Conservation (phyloP, 345 rosid genomes). For the Jatropha curcas region DNA sequence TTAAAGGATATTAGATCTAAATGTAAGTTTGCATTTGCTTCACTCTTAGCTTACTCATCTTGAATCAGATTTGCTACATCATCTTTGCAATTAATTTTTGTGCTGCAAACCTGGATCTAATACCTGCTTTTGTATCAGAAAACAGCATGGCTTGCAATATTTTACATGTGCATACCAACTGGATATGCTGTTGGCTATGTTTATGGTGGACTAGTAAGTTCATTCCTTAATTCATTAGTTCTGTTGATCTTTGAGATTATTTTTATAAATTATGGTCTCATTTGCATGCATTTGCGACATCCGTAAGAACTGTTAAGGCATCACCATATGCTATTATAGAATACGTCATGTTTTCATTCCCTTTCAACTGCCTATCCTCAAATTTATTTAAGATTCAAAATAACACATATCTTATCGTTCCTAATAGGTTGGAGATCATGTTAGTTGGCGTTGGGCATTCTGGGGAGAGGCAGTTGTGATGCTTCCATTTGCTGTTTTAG, state of each 20-base stretch:
- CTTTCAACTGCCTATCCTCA: neutral
- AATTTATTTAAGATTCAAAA: neutral
- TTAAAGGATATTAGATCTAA: neutral
- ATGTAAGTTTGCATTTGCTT: neutral
- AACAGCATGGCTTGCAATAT: slow-evolving; percentile 84
- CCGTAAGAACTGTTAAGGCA: neutral
- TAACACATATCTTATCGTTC: slow-evolving; percentile 16
- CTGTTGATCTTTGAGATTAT: neutral
- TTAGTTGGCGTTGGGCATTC: slow-evolving; percentile 87
- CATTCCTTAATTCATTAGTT: neutral
- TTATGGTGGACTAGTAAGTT: slow-evolving; percentile 86
- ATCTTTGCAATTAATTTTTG: neutral
- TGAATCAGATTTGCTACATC: neutral
- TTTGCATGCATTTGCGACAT: neutral
- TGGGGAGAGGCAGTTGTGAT: slow-evolving; percentile 88
- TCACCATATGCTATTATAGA: neutral
- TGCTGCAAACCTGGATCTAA: slow-evolving; percentile 10
- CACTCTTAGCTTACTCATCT: neutral
- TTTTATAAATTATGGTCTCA: slow-evolving; percentile 2
- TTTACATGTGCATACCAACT: slow-evolving; percentile 95
- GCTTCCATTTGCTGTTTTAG: slow-evolving; percentile 82
- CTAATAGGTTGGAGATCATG: slow-evolving; percentile 63
- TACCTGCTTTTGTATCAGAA: slow-evolving; percentile 52
- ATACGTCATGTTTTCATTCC: neutral
- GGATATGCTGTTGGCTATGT: slow-evolving; percentile 92